These are phyloP conservation scores for Fagus sylvatica DNA, from an alignment of 306 rosid genomes.

Conservation along the genomic window DNA sequence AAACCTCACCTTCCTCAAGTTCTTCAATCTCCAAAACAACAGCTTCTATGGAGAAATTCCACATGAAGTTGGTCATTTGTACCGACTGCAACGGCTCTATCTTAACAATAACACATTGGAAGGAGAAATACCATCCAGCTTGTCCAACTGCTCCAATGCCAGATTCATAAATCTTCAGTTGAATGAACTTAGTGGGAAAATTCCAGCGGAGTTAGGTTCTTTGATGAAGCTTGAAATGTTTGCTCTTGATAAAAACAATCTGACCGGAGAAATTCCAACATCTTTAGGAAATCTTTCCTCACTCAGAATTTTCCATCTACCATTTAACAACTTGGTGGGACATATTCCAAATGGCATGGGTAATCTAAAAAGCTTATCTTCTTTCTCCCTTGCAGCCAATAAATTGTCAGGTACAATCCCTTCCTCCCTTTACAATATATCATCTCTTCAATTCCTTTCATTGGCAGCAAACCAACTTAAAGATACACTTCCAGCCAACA, in stretches of 20 bases:
- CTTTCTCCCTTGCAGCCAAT: not conserved
- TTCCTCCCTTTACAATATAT: conserved; percentile 33
- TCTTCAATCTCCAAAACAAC: too few species aligned
- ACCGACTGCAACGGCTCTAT: not conserved
- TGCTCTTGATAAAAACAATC: conserved; percentile 13
- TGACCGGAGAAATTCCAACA: conserved; percentile 29
- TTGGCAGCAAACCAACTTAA: not conserved
- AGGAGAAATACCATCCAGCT: conserved; percentile 37
- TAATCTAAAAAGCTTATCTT: not conserved
- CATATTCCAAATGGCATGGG: conserved; percentile 35
- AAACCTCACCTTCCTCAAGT: too few species aligned
- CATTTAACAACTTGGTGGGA: conserved; percentile 23
- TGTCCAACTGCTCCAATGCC: not conserved
- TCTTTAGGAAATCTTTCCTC: conserved; percentile 33
- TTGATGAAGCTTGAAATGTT: too few species aligned
- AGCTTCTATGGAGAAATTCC: too few species aligned
- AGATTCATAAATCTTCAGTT: not conserved
- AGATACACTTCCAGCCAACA: too few species aligned
- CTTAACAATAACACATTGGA: conserved; percentile 20
- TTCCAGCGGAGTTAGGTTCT: not conserved
- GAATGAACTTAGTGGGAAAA: too few species aligned
- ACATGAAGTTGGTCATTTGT: not conserved
- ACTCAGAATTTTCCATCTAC: conserved; percentile 10
- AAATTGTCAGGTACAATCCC: not conserved
- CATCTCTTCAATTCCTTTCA: conserved; percentile 19